Base-by-base conservation (phyloP, 805 yeast genomes). In the Jamesozyma rosinii region DNA sequence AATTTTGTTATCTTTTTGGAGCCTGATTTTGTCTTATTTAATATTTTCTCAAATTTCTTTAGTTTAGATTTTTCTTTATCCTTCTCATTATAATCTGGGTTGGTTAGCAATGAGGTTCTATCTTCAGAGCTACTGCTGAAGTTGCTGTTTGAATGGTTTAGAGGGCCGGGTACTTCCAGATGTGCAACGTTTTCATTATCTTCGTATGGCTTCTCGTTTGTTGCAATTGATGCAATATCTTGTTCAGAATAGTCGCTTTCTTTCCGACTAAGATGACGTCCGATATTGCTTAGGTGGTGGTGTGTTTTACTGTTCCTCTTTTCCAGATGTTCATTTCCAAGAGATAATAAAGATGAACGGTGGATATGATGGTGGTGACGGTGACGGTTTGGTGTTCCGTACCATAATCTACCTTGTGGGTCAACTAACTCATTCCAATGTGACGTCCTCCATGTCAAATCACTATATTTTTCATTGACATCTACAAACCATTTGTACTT, bases 401-500 rank as follows among this genome's bases (percentile, higher is more conserved):
- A 49, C 64, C 64, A 61, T 14, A 46, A 42, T 11, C 54, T 47
- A 2, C 62, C 63, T 30, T 54, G 44, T 3, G 63, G 62, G 33
- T 52, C 54, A 14, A 49, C 48, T 35, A 61, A 46, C 36, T 61
- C 64, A 41, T 55, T 49, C 64, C 63, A 59, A 41, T 61, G 63
- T 2, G 56, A 40, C 3, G 58, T 52, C 44, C 65, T 56, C 85
- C 87, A 82, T 2, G 69, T 63, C 13, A 70, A 39, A 55, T 83
- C 89, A 43, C 73, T 70, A 11, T 74, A 58, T 26, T 71, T 59
- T 53, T 83, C 92, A 45, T 73, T 67, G 40, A 79, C 53, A 42
- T 78, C 82, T 4, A 83, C 70, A 40, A 81, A 79, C 89, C 89
- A 83, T 5, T 71, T 63, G 55, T 76, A 60, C 44, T 69, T 70